Base-by-base conservation (phyloP, 208 protist genomes). In the Lotmaria passim region DNA sequence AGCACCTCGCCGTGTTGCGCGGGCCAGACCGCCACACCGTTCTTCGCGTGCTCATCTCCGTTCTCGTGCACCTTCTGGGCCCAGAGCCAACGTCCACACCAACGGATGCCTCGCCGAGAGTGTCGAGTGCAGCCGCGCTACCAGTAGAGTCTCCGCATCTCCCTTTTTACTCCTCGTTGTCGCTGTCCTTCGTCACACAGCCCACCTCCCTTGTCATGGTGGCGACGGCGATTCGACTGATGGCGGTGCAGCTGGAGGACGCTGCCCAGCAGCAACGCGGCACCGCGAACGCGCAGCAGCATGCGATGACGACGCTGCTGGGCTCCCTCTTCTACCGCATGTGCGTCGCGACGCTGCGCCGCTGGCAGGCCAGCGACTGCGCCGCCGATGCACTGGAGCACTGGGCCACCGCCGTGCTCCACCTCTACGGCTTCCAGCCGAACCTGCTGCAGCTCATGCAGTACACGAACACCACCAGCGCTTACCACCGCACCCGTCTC, bases 351-450 rank as follows among this genome's bases (percentile, higher is more conserved):
- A 57, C 70, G 52, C 61, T 75, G 70, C 44, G 73, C 34, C 53
- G 69, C 56, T 66, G 63, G 58, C 63, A 69, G 33, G 47, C 6
- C 5, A 55, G n/a, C 8, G 65, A 78, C 23, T 23, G 55, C 21
- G 74, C 52, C 11, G 43, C 53, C 28, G 69, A 62, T 14, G 77
- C 75, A 7, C 68, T 90, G 15, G 56, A 53, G 53, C 67, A 59
- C n/a, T 90, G 85, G 85, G 67, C 82, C 56, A 64, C 63, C 26
- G 65, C 62, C 7, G 63, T 75, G 24, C 38, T 36, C 21, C 71
- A 82, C 69, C 62, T 90, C 34, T 90, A 73, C 59, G 85, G 82
- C 19, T 86, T 82, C 53, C 72, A 80, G 34, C 70, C 69, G 31
- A 73, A 60, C 23, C 38, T 75, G 10, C 39, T 53, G 7, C 57